Evolutionary conservation across 495 filamentous ascomycete species (phyloP), one percentile per base, ranked within the genome.

Genomic region (Platismatia glauca): DNA sequence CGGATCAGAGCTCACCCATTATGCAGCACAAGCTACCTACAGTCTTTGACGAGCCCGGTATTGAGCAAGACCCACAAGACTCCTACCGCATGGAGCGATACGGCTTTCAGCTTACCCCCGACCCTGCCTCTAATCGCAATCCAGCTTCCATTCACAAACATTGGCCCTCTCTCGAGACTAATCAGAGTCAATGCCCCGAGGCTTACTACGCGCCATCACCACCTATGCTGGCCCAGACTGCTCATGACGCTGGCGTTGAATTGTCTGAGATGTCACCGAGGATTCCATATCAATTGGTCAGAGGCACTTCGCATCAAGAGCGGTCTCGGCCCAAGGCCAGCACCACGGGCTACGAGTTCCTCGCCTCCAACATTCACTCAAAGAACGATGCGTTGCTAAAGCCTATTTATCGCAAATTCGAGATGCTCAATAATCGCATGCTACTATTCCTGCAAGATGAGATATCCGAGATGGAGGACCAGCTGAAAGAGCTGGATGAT

Each of bases 401-500:
- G 13, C 89, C 89, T 9, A 81, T 97, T 20, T 96, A 95, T 72
- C 86, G 91, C 41, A 87, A 87, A 63, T 97, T 97, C 68, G 88
- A 89, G 69, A 79, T 81, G 12, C 74, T 96, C 7, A 95, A 96
- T 68, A 90, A 95, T 70, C 86, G 93, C 22, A 77, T 95, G 16
- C 79, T 97, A 4, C 78, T 97, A 3, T 84, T 94, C 68, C 82
- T 97, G 1, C 92, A 95, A 74, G 89, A 94, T 69, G 90, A 95
- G 70, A 84, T 95, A 44, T 78, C 83, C 3, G 87, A 93, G 58
- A 77, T 94, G 57, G 89, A 92, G 68, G 85, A 89, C 67, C 83
- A 90, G 44, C 77, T 94, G 0, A 79, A 83, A n/a, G 75, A 78
- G 2, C 73, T 93, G 0, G 91, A 96, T n/a, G 71, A 79, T 8